Conservation (phyloP, 306 rosid genomes). For the Lathyrus oleraceus region DNA sequence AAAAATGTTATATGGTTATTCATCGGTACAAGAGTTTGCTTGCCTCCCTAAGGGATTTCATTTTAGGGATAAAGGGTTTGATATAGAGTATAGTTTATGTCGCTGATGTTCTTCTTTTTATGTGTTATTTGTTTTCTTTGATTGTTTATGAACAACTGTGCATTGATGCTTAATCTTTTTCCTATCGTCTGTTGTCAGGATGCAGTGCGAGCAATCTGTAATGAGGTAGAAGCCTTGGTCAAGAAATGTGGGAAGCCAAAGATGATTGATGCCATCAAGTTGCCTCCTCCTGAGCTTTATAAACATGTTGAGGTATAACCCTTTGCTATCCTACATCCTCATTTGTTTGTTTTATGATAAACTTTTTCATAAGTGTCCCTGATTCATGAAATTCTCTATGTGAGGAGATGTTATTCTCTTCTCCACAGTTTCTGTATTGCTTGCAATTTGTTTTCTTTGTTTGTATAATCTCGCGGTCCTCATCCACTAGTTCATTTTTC, state of each 20-base stretch:
- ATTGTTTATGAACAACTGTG: conserved; percentile 31
- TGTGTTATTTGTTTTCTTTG: conserved; percentile 15
- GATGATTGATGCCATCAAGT: conserved; percentile 85
- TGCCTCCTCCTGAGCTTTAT: conserved; percentile 92
- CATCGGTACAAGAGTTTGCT: conserved; percentile 13
- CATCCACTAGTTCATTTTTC: neutral
- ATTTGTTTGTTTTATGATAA: conserved; percentile 4
- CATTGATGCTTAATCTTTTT: conserved; percentile 29
- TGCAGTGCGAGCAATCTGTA: conserved; percentile 86
- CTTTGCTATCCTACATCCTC: conserved; percentile 14
- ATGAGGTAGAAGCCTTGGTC: conserved; percentile 81
- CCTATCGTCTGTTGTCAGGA: conserved; percentile 57
- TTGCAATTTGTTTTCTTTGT: conserved; percentile 12
- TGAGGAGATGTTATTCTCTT: conserved; percentile 15
- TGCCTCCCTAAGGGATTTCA: conserved; percentile 8
- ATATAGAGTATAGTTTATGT: neutral
- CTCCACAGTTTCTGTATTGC: conserved; percentile 2
- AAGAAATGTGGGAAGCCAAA: conserved; percentile 90
- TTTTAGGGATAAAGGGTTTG: conserved; percentile 22
- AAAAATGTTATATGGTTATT: neutral
- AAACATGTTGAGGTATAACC: conserved; percentile 76
- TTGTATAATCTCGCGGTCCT: neutral
- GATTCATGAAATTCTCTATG: conserved; percentile 10
- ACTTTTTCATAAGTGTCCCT: neutral
- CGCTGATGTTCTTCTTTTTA: neutral